Conservation (phyloP, 2,329 filamentous ascomycete genomes). For the Beauveria pseudobassiana region DNA sequence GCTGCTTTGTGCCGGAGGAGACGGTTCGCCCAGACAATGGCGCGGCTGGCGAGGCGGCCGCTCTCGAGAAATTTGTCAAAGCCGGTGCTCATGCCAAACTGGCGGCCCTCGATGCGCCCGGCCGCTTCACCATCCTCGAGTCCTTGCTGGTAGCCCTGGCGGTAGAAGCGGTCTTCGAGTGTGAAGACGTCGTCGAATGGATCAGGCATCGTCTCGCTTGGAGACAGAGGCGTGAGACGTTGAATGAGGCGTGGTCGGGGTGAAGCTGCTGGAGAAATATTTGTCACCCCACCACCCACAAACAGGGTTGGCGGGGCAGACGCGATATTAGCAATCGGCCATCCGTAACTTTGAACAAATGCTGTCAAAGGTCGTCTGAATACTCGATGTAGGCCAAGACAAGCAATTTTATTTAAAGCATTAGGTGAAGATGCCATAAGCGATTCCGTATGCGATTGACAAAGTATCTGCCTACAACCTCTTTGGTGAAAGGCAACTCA, state of each 20-base stretch:
- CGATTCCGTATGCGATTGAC: no score
- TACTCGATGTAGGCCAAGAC: no score
- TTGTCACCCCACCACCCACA: background rate
- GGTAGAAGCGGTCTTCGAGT: slow-evolving; percentile 66
- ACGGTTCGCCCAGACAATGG: slow-evolving; percentile 76
- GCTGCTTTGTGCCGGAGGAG: slow-evolving; percentile 26
- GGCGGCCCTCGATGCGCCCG: slow-evolving; percentile 79
- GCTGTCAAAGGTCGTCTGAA: no score
- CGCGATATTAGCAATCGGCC: background rate
- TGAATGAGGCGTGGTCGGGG: background rate
- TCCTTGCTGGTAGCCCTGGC: slow-evolving; percentile 72
- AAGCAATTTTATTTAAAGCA: no score
- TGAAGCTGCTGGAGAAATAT: slow-evolving; percentile 14
- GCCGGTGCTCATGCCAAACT: slow-evolving; percentile 85
- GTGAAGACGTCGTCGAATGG: slow-evolving; percentile 51
- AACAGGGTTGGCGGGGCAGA: slow-evolving; percentile 34
- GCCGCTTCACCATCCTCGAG: slow-evolving; percentile 65
- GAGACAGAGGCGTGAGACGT: background rate
- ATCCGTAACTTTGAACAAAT: no score
- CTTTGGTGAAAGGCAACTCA: no score
- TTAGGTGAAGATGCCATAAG: no score
- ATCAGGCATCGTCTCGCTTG: slow-evolving; percentile 31
- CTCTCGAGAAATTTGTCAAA: slow-evolving; percentile 86
- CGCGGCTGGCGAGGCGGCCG: slow-evolving; percentile 69
- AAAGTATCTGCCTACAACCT: no score